Evolutionary conservation across 768 basidiomycete genomes (phyloP).

Genomic region (Clitopilus hobsonii): DNA sequence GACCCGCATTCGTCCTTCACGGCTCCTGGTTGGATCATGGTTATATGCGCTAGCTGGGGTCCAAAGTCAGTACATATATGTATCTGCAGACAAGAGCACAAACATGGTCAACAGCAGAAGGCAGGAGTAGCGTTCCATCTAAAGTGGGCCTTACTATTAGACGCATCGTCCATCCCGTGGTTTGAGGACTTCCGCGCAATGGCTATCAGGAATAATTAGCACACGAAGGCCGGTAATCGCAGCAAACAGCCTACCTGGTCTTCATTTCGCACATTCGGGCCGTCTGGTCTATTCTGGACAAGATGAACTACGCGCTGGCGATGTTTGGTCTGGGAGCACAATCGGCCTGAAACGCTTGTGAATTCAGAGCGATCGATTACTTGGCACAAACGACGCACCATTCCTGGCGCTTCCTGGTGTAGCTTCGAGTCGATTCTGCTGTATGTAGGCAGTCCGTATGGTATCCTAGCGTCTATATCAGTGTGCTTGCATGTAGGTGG

Average conservation of each 20-base stretch:
- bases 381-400: too few species aligned
- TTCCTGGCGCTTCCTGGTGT: too few species aligned
- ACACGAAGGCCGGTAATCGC: too few species aligned
- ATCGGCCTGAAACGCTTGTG: too few species aligned
- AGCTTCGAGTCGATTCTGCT: too few species aligned
- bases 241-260: not conserved
- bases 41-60: conserved; percentile 64
- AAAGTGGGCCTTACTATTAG: conserved; percentile 34
- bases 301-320: conserved; percentile 65
- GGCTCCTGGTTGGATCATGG: conserved; percentile 56
- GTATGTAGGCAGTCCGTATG: too few species aligned
- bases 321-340: conserved; percentile 75
- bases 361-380: too few species aligned
- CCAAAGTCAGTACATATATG: too few species aligned
- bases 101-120: conserved; percentile 68
- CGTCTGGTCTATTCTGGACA: conserved; percentile 55
- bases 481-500: too few species aligned
- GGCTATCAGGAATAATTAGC: conserved; percentile 30
- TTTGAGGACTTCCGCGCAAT: conserved; percentile 57
- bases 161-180: conserved; percentile 67
- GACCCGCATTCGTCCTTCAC: conserved; percentile 68
- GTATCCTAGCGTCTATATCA: too few species aligned
- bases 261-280: not conserved
- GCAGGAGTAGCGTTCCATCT: conserved; percentile 56
- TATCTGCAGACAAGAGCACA: too few species aligned